Evolutionary conservation across 2,329 filamentous ascomycete genomes (phyloP).

Genomic region (Diaporthe nobilis): DNA sequence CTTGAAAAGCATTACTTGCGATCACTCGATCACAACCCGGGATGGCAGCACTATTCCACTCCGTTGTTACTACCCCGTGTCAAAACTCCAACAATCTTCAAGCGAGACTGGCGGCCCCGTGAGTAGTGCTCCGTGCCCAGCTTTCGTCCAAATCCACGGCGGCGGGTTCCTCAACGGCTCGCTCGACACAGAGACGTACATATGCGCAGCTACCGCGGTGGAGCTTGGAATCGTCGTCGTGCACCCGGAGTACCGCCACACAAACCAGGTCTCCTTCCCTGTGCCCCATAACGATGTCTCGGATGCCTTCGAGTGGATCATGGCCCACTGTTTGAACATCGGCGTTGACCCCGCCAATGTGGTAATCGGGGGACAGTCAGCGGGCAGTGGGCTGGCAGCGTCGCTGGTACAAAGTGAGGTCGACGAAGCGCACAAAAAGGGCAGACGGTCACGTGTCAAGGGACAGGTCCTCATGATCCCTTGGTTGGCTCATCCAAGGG

Average conservation of each 20-base stretch:
- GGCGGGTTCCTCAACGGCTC: conserved; percentile 12
- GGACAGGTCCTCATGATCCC: not conserved
- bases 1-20: not conserved
- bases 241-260: conserved; percentile 11
- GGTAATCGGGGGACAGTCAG: not conserved
- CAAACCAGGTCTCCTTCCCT: not conserved
- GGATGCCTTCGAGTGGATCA: conserved; percentile 6
- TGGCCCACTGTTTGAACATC: not conserved
- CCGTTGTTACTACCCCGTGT: not conserved
- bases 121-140: not conserved
- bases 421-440: not conserved
- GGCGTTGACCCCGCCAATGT: not conserved
- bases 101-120: no score
- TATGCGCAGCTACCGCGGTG: not conserved
- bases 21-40: not conserved
- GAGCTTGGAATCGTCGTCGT: not conserved
- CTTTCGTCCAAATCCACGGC: conserved; percentile 1
- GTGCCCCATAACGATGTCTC: not conserved
- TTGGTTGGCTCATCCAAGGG: not conserved
- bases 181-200: conserved; percentile 4
- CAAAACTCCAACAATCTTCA: not conserved
- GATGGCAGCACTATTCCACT: not conserved
- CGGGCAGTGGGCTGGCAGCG: not conserved
- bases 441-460: not conserved
- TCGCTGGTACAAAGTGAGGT: not conserved